Percentiles rank a stretch among this genome's conserved stretches.
phyloP scores from a whole-genome alignment of 1,284 basidiomycete species.

The Porogramme epimiltina region DNA sequence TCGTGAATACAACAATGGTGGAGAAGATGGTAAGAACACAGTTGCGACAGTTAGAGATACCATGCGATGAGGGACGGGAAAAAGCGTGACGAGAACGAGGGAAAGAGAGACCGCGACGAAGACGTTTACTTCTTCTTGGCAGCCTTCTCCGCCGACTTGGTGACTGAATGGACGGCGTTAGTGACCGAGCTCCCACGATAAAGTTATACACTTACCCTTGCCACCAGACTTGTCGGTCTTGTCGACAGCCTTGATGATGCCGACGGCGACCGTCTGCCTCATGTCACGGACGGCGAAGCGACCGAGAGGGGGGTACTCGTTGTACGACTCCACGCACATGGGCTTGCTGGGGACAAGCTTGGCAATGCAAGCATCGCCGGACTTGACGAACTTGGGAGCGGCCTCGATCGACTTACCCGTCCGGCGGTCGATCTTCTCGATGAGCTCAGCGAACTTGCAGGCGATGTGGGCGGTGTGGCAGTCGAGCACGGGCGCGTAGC shows the following conservation, averaged over 20 bases:
- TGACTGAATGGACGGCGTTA: constrained; percentile 51
- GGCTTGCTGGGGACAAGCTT: constrained; percentile 97
- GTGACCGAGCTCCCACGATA: not conserved
- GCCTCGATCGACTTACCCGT: constrained; percentile 92
- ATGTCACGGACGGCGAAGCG: constrained; percentile 99
- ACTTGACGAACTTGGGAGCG: constrained; percentile 96
- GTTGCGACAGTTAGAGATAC: constrained; percentile 46
- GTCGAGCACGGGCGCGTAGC: constrained; percentile 98
- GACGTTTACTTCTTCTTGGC: constrained; percentile 90
- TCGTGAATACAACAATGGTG: constrained; percentile 43
- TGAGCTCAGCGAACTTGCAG: constrained; percentile 98
- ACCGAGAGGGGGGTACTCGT: constrained; percentile 98
- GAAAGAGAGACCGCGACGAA: constrained; percentile 47
- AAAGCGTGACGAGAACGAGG: constrained; percentile 52
- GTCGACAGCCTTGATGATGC: constrained; percentile 96
- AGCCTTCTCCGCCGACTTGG: constrained; percentile 96
- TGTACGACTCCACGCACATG: constrained; percentile 98
- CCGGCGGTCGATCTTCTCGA: constrained; percentile 99
- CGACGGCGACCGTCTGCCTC: constrained; percentile 97
- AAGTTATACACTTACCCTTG: constrained; percentile 62
- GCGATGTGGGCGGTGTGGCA: constrained; percentile 99
- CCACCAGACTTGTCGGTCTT: constrained; percentile 87
- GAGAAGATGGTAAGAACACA: constrained; percentile 39
- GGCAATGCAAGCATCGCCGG: constrained; percentile 94
- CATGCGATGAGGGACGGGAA: constrained; percentile 39